These are phyloP conservation scores for Coffea eugenioides DNA, from an alignment of 257 asterid genomes.

Conservation along the genomic window DNA sequence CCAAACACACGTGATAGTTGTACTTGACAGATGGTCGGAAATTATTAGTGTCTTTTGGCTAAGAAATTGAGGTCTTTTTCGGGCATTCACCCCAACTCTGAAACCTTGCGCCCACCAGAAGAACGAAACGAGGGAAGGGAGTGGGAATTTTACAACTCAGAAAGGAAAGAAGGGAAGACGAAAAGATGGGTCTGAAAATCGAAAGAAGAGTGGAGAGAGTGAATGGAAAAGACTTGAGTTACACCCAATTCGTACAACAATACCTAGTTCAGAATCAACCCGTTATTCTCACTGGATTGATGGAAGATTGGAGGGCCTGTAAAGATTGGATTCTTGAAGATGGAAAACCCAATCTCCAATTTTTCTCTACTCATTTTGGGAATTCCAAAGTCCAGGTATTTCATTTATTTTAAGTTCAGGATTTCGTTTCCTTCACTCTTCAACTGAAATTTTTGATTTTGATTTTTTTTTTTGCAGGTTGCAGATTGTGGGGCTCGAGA, in stretches of 20 bases:
- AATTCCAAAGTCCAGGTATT: slow-evolving; percentile 72
- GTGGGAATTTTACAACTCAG: no score
- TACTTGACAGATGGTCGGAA: no score
- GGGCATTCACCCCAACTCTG: no score
- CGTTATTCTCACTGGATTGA: slow-evolving; percentile 80
- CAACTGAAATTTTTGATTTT: background rate
- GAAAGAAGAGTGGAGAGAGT: slow-evolving; percentile 72
- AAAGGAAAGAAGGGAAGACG: background rate
- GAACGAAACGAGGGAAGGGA: background rate
- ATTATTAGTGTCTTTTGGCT: no score
- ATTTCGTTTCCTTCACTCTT: slow-evolving; percentile 8
- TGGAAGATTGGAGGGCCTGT: slow-evolving; percentile 76
- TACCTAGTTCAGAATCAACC: slow-evolving; percentile 68
- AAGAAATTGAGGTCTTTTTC: no score
- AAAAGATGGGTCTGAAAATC: slow-evolving; percentile 50
- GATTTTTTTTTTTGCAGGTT: slow-evolving; percentile 44
- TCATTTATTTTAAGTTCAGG: background rate
- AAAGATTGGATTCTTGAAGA: slow-evolving; percentile 69
- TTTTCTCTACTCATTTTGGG: slow-evolving; percentile 66
- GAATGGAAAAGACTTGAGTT: slow-evolving; percentile 59
- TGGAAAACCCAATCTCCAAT: slow-evolving; percentile 69
- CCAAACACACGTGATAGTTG: no score
- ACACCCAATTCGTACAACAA: slow-evolving; percentile 50
- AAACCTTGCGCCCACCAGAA: background rate
- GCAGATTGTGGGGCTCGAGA: slow-evolving; percentile 83